phyloP scores from a whole-genome alignment of 441 rosid species.

The Adansonia grandidieri region DNA sequence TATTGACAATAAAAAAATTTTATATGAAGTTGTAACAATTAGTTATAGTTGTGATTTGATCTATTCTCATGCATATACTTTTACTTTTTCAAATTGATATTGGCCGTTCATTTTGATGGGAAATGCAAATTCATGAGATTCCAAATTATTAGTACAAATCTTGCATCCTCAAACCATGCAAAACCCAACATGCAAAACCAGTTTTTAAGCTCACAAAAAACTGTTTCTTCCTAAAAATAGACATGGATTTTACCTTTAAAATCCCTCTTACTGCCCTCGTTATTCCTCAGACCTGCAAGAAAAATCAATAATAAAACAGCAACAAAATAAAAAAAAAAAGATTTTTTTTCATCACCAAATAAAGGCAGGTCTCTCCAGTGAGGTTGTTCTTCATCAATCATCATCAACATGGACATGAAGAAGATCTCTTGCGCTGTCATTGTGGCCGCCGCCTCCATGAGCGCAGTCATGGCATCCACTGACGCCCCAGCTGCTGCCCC shows the following conservation, averaged over 20 bases:
- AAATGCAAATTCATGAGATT: neutral
- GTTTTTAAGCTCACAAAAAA: neutral
- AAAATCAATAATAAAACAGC: neutral
- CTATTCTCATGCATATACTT: too few relatives aligned
- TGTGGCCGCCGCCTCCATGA: conserved; percentile 16
- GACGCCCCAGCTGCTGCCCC: conserved; percentile 20
- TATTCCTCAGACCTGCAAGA: conserved; percentile 34
- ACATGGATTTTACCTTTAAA: conserved; percentile 19
- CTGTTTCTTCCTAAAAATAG: conserved; percentile 25
- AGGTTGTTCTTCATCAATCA: neutral
- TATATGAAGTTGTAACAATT: too few relatives aligned
- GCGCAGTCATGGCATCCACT: conserved; percentile 15
- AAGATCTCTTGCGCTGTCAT: conserved; percentile 27
- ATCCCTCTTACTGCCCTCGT: neutral
- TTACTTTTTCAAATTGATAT: too few relatives aligned
- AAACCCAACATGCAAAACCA: conserved; percentile 28
- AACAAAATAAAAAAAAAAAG: neutral
- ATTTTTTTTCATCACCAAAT: conserved; percentile 28
- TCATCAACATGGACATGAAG: conserved; percentile 25
- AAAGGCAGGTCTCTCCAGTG: conserved; percentile 28
- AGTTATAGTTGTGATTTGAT: too few relatives aligned
- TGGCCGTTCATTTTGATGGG: neutral
- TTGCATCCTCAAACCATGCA: conserved; percentile 32
- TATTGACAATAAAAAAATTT: too few relatives aligned
- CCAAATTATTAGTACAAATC: neutral